These are phyloP conservation scores for Heracleum sosnowskyi DNA, from an alignment of 129 eudicot species.

Conservation along the genomic window DNA sequence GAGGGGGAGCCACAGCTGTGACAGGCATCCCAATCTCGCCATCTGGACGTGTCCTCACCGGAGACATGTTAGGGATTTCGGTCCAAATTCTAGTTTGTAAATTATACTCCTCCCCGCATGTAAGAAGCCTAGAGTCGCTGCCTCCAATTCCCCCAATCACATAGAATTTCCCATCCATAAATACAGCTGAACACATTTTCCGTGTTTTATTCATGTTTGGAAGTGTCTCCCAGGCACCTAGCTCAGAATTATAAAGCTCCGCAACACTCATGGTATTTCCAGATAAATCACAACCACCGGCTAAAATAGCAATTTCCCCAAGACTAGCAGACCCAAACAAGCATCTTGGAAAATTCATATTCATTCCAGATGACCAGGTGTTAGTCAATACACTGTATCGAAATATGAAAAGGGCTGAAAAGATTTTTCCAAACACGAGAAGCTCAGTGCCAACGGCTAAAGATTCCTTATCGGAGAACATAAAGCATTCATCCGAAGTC, in stretches of 20 bases:
- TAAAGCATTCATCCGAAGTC: slow-evolving; percentile 55
- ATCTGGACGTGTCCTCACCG: slow-evolving; percentile 32
- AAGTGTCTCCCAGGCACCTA: slow-evolving; percentile 49
- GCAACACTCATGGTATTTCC: slow-evolving; percentile 50
- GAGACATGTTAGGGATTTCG: slow-evolving; percentile 75
- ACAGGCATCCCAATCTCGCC: slow-evolving; percentile 34
- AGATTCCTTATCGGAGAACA: slow-evolving; percentile 72
- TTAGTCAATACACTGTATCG: slow-evolving; percentile 61
- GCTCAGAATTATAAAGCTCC: slow-evolving; percentile 64
- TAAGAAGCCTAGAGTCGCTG: slow-evolving; percentile 33
- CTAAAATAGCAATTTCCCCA: slow-evolving; percentile 70
- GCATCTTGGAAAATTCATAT: slow-evolving; percentile 62
- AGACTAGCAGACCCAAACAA: slow-evolving; percentile 82
- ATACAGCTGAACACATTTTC: slow-evolving; percentile 80
- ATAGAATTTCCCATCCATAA: slow-evolving; percentile 79
- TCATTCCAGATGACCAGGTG: slow-evolving; percentile 64
- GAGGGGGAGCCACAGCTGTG: slow-evolving; percentile 76
- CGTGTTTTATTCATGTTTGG: slow-evolving; percentile 57
- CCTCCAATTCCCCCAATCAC: slow-evolving; percentile 82
- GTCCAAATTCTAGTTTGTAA: slow-evolving; percentile 50
- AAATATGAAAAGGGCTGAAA: slow-evolving; percentile 46
- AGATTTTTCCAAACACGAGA: slow-evolving; percentile 60
- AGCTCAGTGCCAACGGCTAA: slow-evolving; percentile 82
- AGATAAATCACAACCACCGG: slow-evolving; percentile 64
- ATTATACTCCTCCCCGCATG: slow-evolving; percentile 79